Evolutionary conservation across 1,284 basidiomycete species (phyloP).

Genomic region (Phellopilus nigrolimitatus): DNA sequence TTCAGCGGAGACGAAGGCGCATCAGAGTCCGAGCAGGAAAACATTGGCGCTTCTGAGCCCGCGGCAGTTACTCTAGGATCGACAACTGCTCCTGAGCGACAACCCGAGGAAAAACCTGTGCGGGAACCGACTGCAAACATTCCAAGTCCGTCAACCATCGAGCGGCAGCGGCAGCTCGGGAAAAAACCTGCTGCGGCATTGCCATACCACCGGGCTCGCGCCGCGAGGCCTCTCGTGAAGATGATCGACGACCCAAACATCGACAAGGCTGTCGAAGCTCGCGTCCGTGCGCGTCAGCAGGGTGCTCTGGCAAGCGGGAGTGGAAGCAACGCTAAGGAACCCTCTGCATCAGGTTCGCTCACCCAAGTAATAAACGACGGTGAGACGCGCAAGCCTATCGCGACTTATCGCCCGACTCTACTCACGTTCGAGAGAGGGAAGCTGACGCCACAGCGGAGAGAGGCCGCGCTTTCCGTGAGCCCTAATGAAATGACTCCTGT

Average conservation of each 20-base stretch:
- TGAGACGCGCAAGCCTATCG: background rate
- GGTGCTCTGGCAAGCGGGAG: background rate
- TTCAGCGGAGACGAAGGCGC: slow-evolving; percentile 15
- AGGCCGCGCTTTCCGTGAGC: background rate
- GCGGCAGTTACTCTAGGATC: background rate
- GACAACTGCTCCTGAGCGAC: no score
- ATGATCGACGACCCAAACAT: slow-evolving; percentile 11
- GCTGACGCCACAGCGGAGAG: slow-evolving; percentile 2
- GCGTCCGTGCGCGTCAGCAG: background rate
- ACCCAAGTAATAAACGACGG: background rate
- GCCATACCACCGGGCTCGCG: background rate
- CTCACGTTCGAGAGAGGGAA: slow-evolving; percentile 16
- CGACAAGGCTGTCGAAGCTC: background rate
- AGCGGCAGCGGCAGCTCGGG: background rate
- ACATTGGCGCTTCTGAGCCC: background rate
- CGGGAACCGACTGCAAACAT: background rate
- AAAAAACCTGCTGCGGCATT: background rate
- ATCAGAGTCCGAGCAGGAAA: background rate
- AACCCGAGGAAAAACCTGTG: no score
- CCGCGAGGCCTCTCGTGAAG: slow-evolving; percentile 4
- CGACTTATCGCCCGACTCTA: background rate
- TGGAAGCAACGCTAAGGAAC: background rate
- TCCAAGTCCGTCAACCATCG: background rate
- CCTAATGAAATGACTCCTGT: no score
- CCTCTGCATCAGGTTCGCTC: background rate